Evolutionary conservation across 495 filamentous ascomycete species (phyloP).

Genomic region (Diplogelasinospora grovesii): DNA sequence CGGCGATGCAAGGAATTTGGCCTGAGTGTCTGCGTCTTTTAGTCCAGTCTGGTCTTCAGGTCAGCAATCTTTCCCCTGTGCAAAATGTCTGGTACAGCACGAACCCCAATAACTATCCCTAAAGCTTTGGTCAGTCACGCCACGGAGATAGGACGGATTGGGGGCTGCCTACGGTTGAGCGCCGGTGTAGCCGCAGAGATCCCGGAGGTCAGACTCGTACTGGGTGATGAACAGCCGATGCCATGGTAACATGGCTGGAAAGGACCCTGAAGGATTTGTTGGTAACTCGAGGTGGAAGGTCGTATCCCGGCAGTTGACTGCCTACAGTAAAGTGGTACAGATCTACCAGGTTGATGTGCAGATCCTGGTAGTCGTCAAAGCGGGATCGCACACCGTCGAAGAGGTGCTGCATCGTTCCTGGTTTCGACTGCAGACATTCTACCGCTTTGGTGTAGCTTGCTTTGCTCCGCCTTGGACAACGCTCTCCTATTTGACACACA

Average conservation of each 20-base stretch:
- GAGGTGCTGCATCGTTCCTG: constrained; percentile 15
- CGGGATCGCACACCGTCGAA: constrained; percentile 37
- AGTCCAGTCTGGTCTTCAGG: too few species aligned
- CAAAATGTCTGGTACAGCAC: too few species aligned
- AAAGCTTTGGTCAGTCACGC: too few species aligned
- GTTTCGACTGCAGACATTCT: constrained; percentile 34
- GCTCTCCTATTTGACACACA: too few species aligned
- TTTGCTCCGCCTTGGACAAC: too few species aligned
- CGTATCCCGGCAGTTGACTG: too few species aligned
- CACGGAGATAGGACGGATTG: too few species aligned
- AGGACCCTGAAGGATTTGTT: too few species aligned
- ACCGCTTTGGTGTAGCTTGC: constrained; percentile 41
- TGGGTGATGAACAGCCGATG: constrained; percentile 57
- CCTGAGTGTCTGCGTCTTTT: constrained; percentile 6
- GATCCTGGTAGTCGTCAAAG: constrained; percentile 44
- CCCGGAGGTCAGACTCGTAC: constrained; percentile 57
- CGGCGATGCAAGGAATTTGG: background rate
- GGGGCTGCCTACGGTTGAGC: constrained; percentile 16
- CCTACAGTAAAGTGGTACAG: constrained; percentile 17
- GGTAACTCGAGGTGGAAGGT: too few species aligned
- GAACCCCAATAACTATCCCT: too few species aligned
- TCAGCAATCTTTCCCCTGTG: too few species aligned
- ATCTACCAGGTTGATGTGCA: constrained; percentile 40
- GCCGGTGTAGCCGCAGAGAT: constrained; percentile 60
- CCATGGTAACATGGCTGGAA: constrained; percentile 59